A percentile compares a stretch with the other conserved stretches of the same genome.
Evolutionary conservation across 768 basidiomycete species (phyloP).

Genomic region (Kwoniella botswanensis): DNA sequence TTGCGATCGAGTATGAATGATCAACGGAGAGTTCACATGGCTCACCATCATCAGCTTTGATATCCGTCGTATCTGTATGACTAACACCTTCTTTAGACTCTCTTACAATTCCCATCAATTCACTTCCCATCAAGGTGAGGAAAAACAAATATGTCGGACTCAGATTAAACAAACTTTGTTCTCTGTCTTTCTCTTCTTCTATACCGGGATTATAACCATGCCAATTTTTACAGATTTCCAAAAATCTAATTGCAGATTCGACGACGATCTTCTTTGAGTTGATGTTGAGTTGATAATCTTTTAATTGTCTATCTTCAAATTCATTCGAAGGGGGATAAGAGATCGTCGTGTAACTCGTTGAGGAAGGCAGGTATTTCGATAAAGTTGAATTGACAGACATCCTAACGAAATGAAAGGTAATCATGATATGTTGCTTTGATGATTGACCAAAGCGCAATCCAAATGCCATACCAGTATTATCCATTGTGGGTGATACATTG

Average conservation of each 20-base stretch:
- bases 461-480: not conserved
- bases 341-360: not conserved
- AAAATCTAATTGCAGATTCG: conserved; percentile 24
- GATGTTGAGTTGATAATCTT: conserved; percentile 15
- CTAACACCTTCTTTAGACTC: not conserved
- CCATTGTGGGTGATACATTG: conserved; percentile 2
- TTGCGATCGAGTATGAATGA: too few species aligned
- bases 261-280: conserved; percentile 17
- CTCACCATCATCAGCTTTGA: conserved; percentile 13
- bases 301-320: conserved; percentile 5
- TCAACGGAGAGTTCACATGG: too few species aligned
- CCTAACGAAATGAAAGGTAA: conserved; percentile 18
- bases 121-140: conserved; percentile 16
- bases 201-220: not conserved
- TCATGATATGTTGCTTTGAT: conserved; percentile 15
- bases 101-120: conserved; percentile 4
- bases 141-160: conserved; percentile 33
- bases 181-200: not conserved
- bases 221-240: conserved; percentile 32
- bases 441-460: conserved; percentile 7
- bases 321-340: not conserved
- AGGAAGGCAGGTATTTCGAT: conserved; percentile 14
- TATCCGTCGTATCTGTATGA: not conserved
- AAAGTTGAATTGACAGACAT: conserved; percentile 17
- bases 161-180: conserved; percentile 24